Conservation (phyloP, 2,329 filamentous ascomycete species). For the Bipolaris victoriae region DNA sequence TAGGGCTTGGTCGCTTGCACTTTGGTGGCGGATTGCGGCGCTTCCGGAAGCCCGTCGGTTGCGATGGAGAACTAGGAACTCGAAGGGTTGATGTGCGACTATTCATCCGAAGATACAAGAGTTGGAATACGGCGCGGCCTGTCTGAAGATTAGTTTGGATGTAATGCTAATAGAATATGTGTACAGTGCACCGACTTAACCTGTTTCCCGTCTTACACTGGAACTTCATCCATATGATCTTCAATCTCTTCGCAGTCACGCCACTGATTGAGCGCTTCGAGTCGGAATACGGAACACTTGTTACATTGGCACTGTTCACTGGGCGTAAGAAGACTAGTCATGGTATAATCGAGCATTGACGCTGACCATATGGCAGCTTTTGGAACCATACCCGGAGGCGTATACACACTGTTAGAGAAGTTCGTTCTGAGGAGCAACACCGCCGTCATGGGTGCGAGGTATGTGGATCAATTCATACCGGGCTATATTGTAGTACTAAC, state of each 20-base stretch:
- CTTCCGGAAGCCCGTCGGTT: not conserved
- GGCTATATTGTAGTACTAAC: not conserved
- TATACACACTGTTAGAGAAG: conserved; percentile 82
- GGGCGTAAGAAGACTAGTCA: conserved; percentile 70
- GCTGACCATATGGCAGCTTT: conserved; percentile 47
- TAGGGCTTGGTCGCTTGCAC: not conserved
- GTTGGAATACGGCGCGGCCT: not conserved
- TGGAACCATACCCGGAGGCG: conserved; percentile 70
- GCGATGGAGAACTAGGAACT: not conserved
- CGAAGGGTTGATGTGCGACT: not conserved
- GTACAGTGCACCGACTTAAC: conserved; percentile 85
- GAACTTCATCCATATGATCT: conserved; percentile 77
- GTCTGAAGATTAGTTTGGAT: not conserved
- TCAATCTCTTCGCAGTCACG: conserved; percentile 80
- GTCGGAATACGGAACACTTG: conserved; percentile 86
- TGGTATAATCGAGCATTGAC: conserved; percentile 56
- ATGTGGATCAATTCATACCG: conserved; percentile 28
- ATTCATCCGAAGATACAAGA: not conserved
- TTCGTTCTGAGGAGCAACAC: conserved; percentile 74
- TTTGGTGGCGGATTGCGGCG: conserved; percentile 1
- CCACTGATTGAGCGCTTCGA: conserved; percentile 96
- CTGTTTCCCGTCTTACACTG: conserved; percentile 88
- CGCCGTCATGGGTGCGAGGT: conserved; percentile 83
- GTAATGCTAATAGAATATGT: conserved; percentile 20
- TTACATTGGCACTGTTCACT: conserved; percentile 84